Percentiles rank a stretch among this genome's conserved stretches.
phyloP scores from a whole-genome alignment of 352 stramenopile genomes.

The Peronospora farinosa region DNA sequence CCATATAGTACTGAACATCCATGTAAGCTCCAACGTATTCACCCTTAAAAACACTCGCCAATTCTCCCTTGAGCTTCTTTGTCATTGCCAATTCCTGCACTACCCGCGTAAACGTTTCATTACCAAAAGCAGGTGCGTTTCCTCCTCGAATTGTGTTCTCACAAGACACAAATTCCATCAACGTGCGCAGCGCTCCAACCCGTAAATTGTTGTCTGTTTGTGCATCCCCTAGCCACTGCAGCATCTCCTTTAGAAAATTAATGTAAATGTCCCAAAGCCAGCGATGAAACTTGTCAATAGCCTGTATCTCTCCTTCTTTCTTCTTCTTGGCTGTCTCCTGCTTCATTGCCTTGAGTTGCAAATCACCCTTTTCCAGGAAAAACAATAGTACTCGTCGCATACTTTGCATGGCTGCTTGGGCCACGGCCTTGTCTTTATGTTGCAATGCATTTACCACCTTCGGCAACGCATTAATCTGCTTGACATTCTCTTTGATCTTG shows the following conservation, averaged over 20 bases:
- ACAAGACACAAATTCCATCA: conserved; percentile 85
- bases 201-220: conserved; percentile 61
- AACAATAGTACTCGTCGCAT: conserved; percentile 74
- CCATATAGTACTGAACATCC: conserved; percentile 87
- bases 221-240: conserved; percentile 54
- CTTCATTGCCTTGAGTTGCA: conserved; percentile 28
- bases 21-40: conserved; percentile 79
- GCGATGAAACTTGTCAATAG: conserved; percentile 67
- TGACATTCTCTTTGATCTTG: conserved; percentile 82
- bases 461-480: conserved; percentile 76
- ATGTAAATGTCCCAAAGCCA: conserved; percentile 84
- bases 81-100: conserved; percentile 58
- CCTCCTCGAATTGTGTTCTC: conserved; percentile 47
- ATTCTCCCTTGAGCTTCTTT: conserved; percentile 72
- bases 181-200: conserved; percentile 72
- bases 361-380: conserved; percentile 78
- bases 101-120: conserved; percentile 79
- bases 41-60: conserved; percentile 80
- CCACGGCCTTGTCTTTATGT: conserved; percentile 62
- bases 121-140: conserved; percentile 49
- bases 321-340: conserved; percentile 39
- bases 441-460: conserved; percentile 74
- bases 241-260: conserved; percentile 77
- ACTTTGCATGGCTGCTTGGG: conserved; percentile 72
- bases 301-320: conserved; percentile 34